These are phyloP conservation scores for Sinapis alba DNA, from an alignment of 441 rosid genomes.

Conservation along the genomic window DNA sequence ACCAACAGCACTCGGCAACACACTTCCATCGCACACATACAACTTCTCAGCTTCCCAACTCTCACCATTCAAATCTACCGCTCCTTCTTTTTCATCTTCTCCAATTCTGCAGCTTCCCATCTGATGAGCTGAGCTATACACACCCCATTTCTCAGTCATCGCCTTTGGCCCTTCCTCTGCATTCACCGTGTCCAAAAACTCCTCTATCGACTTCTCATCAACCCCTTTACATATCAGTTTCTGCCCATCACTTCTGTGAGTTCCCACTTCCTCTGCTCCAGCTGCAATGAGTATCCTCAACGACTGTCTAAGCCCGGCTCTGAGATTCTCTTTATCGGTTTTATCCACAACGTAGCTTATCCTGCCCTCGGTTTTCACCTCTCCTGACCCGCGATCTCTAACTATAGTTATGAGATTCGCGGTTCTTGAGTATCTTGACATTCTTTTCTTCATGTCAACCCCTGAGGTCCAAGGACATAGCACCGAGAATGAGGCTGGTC, in stretches of 20 bases:
- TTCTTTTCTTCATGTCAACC: conserved; percentile 58
- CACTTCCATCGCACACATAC: conserved; percentile 85
- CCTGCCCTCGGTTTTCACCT: conserved; percentile 61
- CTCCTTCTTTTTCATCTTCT: conserved; percentile 61
- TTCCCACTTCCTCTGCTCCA: conserved; percentile 95
- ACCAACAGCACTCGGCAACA: conserved; percentile 81
- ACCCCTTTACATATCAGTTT: conserved; percentile 62
- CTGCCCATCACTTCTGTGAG: conserved; percentile 84
- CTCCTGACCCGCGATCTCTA: conserved; percentile 67
- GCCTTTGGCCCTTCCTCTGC: conserved; percentile 50
- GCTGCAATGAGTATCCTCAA: conserved; percentile 81
- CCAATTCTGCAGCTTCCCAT: conserved; percentile 98
- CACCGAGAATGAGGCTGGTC: conserved; percentile 56
- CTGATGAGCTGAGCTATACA: conserved; percentile 78
- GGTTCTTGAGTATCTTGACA: conserved; percentile 78
- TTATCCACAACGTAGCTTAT: conserved; percentile 48
- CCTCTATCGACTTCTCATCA: conserved; percentile 51
- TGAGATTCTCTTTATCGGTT: conserved; percentile 58
- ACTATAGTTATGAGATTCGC: conserved; percentile 60
- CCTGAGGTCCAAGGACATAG: conserved; percentile 82
- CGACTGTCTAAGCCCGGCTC: conserved; percentile 64
- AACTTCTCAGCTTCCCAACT: conserved; percentile 94
- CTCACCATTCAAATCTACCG: conserved; percentile 78
- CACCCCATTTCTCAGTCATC: conserved; percentile 52
- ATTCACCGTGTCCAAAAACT: conserved; percentile 58